Base-by-base conservation (phyloP, 2,329 filamentous ascomycete species). In the Verticillium nonalfalfae region DNA sequence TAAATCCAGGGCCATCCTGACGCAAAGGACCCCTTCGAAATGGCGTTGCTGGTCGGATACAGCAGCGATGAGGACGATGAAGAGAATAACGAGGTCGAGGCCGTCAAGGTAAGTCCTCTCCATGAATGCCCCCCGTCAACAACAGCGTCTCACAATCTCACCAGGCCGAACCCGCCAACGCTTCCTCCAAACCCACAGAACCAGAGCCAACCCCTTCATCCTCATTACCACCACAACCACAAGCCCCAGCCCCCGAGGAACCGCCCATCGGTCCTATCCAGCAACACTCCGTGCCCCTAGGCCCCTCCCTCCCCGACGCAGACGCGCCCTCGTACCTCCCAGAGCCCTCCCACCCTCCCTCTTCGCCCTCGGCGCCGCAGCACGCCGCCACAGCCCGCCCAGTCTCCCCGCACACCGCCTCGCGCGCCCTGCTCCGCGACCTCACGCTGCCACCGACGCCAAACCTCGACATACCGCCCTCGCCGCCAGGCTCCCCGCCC, bases 401-500 rank as follows among this genome's bases (percentile, higher is more conserved):
- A 3, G 70, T 70, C n/a, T 93, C 89, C 1, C 90, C 90, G 1
- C 91, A 92, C 75, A 84, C 87, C 1, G 77, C 83, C 56, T 83
- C 81, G 63, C 87, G 90, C 66, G 79, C 85, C 34, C 75, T 87
- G 26, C 77, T 92, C 15, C 88, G 88, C 67, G 84, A 89, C 68
- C 83, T 94, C 52, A 95, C 91, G 31, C 81, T 94, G 54, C 91
- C 91, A 2, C 80, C 85, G 2, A 75, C 87, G 4, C 87, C 90
- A 1, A 88, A 91, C 74, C 85, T 92, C 68, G 80, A 87, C 67
- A 92, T 95, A 64, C 90, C 90, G 0, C 80, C 85, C 10, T 92
- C 90, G 4, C 90, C 90, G 1, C 87, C 88, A 0, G 84, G 84
- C 31, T 84, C 84, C 2, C 84, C 84, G 11, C 75, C 79, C 0